Evolutionary conservation across 768 basidiomycete genomes (phyloP), one percentile per base, ranked within the genome.

Genomic region (Boletus sensibilis): DNA sequence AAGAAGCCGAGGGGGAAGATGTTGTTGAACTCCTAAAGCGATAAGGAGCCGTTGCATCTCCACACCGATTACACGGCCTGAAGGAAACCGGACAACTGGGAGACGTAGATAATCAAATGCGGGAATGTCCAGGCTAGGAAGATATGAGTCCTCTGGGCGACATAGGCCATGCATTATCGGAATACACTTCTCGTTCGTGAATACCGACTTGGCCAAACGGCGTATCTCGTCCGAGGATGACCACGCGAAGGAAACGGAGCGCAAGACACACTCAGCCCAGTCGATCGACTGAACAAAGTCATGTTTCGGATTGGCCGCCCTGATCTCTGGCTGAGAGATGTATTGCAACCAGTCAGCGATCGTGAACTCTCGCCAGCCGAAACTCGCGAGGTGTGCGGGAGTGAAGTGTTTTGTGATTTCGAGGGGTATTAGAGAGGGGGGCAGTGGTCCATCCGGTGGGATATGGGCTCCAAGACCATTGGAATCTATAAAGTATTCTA

Each of bases 231-330:
- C 73, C 0, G 76, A 64, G 3, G 81, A 80, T 11, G 82, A 76
- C 91, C 93, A 96, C 0, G 81, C 79, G 18, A 86, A 80, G 1
- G 83, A 76, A 5, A 93, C 64, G 44, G 83, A 75, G 1, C 66
- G 66, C 10, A 95, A 74, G 4, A 94, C 86, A 40, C 81, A 82
- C 65, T 95, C 94, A 0, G 92, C 83, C 82, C 94, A 96, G 16
- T 73, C 63, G 0, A 88, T 72, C 1, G 88, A 90, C 12, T 71
- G 45, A 5, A 78, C 76, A 37, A 96, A 74, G 65, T 94, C 84
- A 52, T 81, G 78, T 39, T 83, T 80, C 0, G 69, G 61, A 25
- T 77, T 66, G 1, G 70, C 63, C 12, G 74, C 72, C 13, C 68
- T 57, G 33, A 82, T 72, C 1, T 76, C 61, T 1, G 80, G 72